Conservation (phyloP, 768 basidiomycete species). For the Tricholoma flavovirens region DNA sequence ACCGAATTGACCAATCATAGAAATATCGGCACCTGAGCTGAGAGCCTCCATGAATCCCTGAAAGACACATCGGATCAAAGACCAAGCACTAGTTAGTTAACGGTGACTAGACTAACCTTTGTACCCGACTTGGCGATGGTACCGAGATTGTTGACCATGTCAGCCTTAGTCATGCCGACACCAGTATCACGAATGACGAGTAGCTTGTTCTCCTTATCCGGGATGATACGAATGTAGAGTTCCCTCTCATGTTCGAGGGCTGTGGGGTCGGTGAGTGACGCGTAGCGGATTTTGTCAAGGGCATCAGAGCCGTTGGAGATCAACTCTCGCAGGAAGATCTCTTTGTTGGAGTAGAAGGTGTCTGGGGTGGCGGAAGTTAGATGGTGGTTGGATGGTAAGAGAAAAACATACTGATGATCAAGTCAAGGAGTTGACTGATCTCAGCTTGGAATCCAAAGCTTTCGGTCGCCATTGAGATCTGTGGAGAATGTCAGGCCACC, state of each 20-base stretch:
- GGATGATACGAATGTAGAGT: constrained; percentile 88
- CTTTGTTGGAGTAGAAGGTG: constrained; percentile 99
- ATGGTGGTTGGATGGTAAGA: neutral
- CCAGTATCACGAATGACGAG: constrained; percentile 92
- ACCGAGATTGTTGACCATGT: constrained; percentile 98
- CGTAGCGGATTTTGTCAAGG: constrained; percentile 97
- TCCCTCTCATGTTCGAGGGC: constrained; percentile 90
- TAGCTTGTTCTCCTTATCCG: constrained; percentile 93
- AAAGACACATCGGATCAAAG: constrained; percentile 4
- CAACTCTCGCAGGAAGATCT: constrained; percentile 98
- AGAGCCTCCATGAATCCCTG: constrained; percentile 99
- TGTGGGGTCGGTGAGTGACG: constrained; percentile 89
- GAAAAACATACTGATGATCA: constrained; percentile 85
- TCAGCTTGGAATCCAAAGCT: constrained; percentile 98
- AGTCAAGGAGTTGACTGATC: constrained; percentile 96
- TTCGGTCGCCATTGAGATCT: constrained; percentile 63
- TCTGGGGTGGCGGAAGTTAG: constrained; percentile 38
- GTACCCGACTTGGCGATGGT: constrained; percentile 94
- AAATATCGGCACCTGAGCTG: constrained; percentile 81
- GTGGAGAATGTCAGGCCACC: neutral
- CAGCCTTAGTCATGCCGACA: constrained; percentile 99
- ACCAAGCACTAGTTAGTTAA: neutral
- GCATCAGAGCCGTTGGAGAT: constrained; percentile 98
- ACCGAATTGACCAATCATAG: constrained; percentile 99
- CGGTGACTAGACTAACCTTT: constrained; percentile 58